These are phyloP conservation scores for Ilex paraguariensis DNA, from an alignment of 305 asterid genomes.

Conservation along the genomic window DNA sequence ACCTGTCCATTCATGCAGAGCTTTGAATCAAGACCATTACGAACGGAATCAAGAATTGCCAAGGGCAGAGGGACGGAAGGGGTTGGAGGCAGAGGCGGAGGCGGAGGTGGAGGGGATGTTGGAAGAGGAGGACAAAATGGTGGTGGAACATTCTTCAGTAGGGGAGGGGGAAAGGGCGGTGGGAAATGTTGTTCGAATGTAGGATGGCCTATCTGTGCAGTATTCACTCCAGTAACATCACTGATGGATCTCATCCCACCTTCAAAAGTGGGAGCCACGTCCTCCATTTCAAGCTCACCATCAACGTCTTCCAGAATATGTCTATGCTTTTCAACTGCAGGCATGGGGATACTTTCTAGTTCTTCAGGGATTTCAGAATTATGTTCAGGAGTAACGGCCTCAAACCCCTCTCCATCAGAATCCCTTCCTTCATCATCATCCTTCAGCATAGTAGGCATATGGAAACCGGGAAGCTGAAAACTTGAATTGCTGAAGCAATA, in stretches of 20 bases:
- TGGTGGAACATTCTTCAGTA: conserved; percentile 35
- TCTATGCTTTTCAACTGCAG: conserved; percentile 54
- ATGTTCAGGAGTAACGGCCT: conserved; percentile 91
- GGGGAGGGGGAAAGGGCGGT: conserved; percentile 37
- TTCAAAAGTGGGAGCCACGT: conserved; percentile 65
- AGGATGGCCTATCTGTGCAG: conserved; percentile 26
- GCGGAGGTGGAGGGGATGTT: conserved; percentile 38
- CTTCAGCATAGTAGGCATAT: conserved; percentile 80
- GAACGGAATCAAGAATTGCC: conserved; percentile 25
- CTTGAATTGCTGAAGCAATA: conserved; percentile 73
- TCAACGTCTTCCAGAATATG: conserved; percentile 88
- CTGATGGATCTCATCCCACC: conserved; percentile 37
- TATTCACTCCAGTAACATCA: conserved; percentile 22
- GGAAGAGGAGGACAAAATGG: conserved; percentile 43
- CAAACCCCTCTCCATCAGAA: conserved; percentile 88
- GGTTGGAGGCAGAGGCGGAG: conserved; percentile 23
- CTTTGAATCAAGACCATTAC: conserved; percentile 35
- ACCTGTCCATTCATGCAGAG: conserved; percentile 54
- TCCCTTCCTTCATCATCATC: conserved; percentile 63
- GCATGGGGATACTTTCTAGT: conserved; percentile 25
- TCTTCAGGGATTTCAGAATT: conserved; percentile 39
- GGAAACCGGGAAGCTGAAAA: conserved; percentile 77
- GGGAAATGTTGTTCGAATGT: conserved; percentile 29
- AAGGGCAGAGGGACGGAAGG: conserved; percentile 16
- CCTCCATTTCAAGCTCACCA: conserved; percentile 97